phyloP scores from a whole-genome alignment of 768 basidiomycete genomes.

The Suillus cothurnatus region DNA sequence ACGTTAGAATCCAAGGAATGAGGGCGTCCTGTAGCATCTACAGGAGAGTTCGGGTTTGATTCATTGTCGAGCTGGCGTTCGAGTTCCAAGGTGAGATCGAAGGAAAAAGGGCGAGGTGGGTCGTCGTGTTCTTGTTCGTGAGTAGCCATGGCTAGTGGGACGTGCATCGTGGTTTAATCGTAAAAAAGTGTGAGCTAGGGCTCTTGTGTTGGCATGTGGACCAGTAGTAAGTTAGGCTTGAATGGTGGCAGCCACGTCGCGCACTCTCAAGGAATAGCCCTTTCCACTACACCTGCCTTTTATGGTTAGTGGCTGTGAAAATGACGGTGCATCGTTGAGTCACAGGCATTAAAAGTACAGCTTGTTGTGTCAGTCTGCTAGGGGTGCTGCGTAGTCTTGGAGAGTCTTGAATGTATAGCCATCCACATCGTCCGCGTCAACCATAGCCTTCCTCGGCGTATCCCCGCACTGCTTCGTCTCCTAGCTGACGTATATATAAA shows the following conservation, averaged over 20 bases:
- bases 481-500: neutral
- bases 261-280: neutral
- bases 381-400: neutral
- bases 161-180: neutral
- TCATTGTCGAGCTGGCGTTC: constrained; percentile 75
- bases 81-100: constrained; percentile 79
- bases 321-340: neutral
- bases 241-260: constrained; percentile 12
- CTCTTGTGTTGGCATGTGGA: constrained; percentile 15
- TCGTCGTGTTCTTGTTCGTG: constrained; percentile 22
- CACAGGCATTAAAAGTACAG: neutral
- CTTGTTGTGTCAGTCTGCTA: neutral
- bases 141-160: constrained; percentile 28
- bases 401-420: neutral
- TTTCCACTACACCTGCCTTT: constrained; percentile 9
- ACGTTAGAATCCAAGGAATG: constrained; percentile 73
- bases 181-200: constrained; percentile 5
- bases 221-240: constrained; percentile 1
- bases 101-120: constrained; percentile 48
- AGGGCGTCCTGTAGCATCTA: constrained; percentile 37
- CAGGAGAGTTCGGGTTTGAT: constrained; percentile 52
- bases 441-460: constrained; percentile 1
- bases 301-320: constrained; percentile 8
- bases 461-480: constrained; percentile 1
- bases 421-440: neutral